Conservation (phyloP, 179 eudicot species). For the Beta corolliflora region DNA sequence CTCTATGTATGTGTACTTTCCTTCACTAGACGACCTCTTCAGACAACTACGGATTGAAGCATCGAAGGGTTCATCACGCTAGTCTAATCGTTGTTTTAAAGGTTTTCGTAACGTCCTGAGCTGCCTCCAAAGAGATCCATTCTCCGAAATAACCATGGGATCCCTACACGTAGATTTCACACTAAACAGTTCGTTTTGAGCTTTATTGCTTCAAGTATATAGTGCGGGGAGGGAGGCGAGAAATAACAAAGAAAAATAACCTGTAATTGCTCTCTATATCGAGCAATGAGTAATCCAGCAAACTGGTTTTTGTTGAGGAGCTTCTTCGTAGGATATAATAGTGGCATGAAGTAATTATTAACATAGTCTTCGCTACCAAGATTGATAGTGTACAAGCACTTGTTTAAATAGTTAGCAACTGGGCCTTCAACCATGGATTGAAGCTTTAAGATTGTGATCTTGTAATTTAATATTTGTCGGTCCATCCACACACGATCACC, state of each 20-base stretch:
- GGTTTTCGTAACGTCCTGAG: no score
- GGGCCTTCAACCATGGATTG: slow-evolving; percentile 9
- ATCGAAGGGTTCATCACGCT: no score
- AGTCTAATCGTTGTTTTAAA: no score
- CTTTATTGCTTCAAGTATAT: no score
- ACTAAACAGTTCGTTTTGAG: no score
- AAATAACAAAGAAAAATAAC: not conserved
- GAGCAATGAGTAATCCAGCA: slow-evolving; percentile 22
- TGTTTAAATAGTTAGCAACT: slow-evolving; percentile 19
- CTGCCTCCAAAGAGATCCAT: no score
- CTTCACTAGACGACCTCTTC: no score
- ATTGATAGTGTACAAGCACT: slow-evolving; percentile 33
- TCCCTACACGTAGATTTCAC: no score
- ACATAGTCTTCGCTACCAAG: slow-evolving; percentile 42
- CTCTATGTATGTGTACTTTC: no score
- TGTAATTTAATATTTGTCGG: slow-evolving; percentile 20
- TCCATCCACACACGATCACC: slow-evolving; percentile 30
- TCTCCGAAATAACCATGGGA: no score
- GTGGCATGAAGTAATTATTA: slow-evolving; percentile 34
- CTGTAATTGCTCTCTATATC: slow-evolving; percentile 28
- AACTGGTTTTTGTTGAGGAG: slow-evolving; percentile 24
- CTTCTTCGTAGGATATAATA: slow-evolving; percentile 11
- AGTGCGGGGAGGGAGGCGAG: no score
- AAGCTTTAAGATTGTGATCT: slow-evolving; percentile 10
- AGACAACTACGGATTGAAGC: no score